Evolutionary conservation across 148 eudicot genomes (phyloP).

Genomic region (Vaccinium corymbosum): DNA sequence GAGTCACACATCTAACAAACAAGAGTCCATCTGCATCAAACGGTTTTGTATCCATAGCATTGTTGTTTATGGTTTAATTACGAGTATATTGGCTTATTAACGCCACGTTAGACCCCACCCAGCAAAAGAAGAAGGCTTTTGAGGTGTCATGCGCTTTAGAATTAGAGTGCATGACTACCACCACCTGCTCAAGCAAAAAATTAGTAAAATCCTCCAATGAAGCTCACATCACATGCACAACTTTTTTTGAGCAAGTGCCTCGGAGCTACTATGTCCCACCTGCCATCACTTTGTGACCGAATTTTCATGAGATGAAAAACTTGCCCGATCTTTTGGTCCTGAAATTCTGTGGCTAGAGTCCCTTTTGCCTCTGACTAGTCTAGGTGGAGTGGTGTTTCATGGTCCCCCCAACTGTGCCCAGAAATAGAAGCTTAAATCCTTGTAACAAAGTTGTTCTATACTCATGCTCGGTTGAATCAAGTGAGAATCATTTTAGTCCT

Average conservation of each 20-base stretch:
- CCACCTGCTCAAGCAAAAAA: neutral
- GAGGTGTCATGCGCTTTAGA: neutral
- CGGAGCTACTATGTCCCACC: neutral
- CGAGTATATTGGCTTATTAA: neutral
- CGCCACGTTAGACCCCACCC: neutral
- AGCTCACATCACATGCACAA: neutral
- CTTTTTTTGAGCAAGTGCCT: neutral
- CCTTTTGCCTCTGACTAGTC: constrained; percentile 4
- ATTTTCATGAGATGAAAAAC: neutral
- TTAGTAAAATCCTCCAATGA: neutral
- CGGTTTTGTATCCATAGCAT: neutral
- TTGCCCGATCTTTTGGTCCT: neutral
- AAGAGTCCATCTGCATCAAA: neutral
- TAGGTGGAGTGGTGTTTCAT: neutral
- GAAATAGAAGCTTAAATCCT: neutral
- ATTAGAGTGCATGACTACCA: neutral
- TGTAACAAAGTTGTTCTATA: neutral
- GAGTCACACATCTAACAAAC: neutral
- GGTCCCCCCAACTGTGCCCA: neutral
- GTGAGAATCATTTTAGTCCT: neutral
- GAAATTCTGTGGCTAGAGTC: neutral
- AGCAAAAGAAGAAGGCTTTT: neutral
- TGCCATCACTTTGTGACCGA: neutral
- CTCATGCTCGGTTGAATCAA: neutral
- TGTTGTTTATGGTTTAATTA: neutral